Conservation (phyloP, 1,139 yeast genomes). For the Taphrina deformans region DNA sequence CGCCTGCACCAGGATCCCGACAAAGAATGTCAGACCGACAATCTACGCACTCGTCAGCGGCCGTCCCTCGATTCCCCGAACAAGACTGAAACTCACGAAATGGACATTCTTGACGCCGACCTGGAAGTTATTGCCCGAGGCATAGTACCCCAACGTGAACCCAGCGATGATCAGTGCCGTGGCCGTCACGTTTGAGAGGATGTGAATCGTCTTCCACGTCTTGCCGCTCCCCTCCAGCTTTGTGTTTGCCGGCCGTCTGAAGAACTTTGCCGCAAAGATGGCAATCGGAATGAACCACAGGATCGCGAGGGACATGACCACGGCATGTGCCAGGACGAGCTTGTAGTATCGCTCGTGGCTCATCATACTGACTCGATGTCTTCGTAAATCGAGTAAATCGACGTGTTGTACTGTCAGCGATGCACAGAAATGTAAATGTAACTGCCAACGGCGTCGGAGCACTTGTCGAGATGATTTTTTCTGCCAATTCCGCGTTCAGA, state of each 20-base stretch:
- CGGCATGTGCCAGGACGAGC: slow-evolving; percentile 1
- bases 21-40: background rate
- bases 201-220: background rate
- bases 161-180: background rate
- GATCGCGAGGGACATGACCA: background rate
- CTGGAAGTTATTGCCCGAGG: slow-evolving; percentile 1
- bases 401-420: too few species aligned
- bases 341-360: background rate
- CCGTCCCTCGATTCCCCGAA: background rate
- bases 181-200: background rate
- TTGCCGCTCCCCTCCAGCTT: background rate
- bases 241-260: background rate
- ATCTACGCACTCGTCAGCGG: background rate
- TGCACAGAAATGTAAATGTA: too few species aligned
- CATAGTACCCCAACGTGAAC: slow-evolving; percentile 1
- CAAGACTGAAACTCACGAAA: background rate
- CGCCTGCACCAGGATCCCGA: background rate
- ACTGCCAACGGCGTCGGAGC: too few species aligned
- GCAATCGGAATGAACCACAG: slow-evolving; percentile 1
- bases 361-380: background rate
- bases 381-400: too few species aligned
- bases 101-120: slow-evolving; percentile 1
- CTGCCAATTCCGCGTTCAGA: too few species aligned
- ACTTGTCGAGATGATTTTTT: too few species aligned
- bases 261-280: background rate